phyloP scores from a whole-genome alignment of 306 rosid genomes.

The Trifolium repens region DNA sequence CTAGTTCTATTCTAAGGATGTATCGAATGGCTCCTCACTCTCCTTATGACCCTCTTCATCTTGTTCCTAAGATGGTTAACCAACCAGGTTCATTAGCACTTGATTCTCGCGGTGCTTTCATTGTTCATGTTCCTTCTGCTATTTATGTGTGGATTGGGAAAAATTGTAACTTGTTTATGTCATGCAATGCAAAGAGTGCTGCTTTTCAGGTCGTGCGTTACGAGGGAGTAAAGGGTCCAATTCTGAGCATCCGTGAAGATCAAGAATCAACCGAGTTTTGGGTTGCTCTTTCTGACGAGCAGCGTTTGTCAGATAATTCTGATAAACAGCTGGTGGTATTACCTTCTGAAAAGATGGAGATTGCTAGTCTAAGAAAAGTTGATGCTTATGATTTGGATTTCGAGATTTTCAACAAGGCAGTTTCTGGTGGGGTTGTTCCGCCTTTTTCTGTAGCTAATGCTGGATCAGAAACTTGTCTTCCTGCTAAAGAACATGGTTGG shows the following conservation, averaged over 20 bases:
- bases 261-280: constrained; percentile 78
- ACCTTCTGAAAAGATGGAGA: constrained; percentile 41
- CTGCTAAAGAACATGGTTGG: constrained; percentile 87
- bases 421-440: constrained; percentile 91
- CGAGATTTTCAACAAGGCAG: constrained; percentile 78
- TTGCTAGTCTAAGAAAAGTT: constrained; percentile 57
- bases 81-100: constrained; percentile 66
- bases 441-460: constrained; percentile 64
- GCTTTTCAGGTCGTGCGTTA: constrained; percentile 82
- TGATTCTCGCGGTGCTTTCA: constrained; percentile 93
- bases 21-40: constrained; percentile 96
- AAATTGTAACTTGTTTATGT: constrained; percentile 56
- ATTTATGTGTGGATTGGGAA: constrained; percentile 86
- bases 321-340: constrained; percentile 28
- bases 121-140: constrained; percentile 83
- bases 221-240: constrained; percentile 71
- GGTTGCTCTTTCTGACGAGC: constrained; percentile 64
- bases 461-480: constrained; percentile 83
- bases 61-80: constrained; percentile 79
- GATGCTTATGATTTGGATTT: constrained; percentile 78
- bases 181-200: constrained; percentile 61
- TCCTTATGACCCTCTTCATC: constrained; percentile 86
- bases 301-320: constrained; percentile 43
- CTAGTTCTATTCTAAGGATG: constrained; percentile 80
- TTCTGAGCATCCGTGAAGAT: constrained; percentile 62